Evolutionary conservation across 1,139 yeast genomes (phyloP).

Genomic region (Lodderomyces margitis): DNA sequence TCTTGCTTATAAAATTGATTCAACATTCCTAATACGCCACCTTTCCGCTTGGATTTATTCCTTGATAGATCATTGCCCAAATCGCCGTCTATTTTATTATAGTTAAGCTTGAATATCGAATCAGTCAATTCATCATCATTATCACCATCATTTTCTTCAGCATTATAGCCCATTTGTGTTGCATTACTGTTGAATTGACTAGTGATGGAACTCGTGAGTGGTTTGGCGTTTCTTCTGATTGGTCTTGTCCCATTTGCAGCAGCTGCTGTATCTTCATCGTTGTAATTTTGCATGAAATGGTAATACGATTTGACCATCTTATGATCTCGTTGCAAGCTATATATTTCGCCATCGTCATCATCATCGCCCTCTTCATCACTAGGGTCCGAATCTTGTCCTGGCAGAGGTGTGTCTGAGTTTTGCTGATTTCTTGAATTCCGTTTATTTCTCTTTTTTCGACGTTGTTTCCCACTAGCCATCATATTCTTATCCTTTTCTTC

Average conservation of each 20-base stretch:
- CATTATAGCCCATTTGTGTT: background rate
- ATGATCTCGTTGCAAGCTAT: constrained; percentile 54
- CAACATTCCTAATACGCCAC: constrained; percentile 78
- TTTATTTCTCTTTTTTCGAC: constrained; percentile 16
- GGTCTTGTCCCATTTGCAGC: background rate
- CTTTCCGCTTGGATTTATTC: constrained; percentile 19
- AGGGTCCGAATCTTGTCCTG: background rate
- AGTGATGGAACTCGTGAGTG: constrained; percentile 1
- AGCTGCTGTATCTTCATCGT: constrained; percentile 13
- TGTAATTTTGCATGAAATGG: constrained; percentile 84
- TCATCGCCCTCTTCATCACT: constrained; percentile 16
- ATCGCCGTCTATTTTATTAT: constrained; percentile 59
- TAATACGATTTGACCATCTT: constrained; percentile 91
- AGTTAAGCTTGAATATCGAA: constrained; percentile 33
- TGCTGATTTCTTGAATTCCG: constrained; percentile 14
- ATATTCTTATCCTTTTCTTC: constrained; percentile 57
- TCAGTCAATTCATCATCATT: constrained; percentile 35
- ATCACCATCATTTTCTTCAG: constrained; percentile 22
- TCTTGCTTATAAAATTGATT: constrained; percentile 78
- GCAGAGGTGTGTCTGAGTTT: background rate
- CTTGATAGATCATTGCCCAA: constrained; percentile 71
- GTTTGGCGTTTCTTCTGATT: constrained; percentile 9
- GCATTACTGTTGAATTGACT: constrained; percentile 4
- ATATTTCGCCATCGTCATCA: constrained; percentile 39
- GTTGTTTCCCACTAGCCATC: constrained; percentile 28